Conservation (phyloP, 805 yeast species). For the Metschnikowia henanensis region DNA sequence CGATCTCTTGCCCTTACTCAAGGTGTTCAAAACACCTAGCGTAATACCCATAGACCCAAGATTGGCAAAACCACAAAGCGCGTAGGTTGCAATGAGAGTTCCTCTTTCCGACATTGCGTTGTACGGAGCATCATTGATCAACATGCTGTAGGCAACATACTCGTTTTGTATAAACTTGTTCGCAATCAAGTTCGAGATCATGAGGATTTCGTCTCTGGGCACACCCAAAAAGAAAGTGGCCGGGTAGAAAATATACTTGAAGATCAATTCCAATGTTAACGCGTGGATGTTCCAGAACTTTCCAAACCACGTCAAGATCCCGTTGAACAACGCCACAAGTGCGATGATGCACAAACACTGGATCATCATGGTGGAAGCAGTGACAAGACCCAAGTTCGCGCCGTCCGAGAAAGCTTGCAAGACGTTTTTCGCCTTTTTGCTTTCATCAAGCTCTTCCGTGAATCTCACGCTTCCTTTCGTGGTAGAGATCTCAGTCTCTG, state of each 20-base stretch:
- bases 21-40: slow-evolving; percentile 56
- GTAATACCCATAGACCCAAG: slow-evolving; percentile 62
- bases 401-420: slow-evolving; percentile 60
- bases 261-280: slow-evolving; percentile 54
- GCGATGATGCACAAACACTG: slow-evolving; percentile 64
- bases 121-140: slow-evolving; percentile 43
- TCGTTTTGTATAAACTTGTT: slow-evolving; percentile 62
- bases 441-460: slow-evolving; percentile 40
- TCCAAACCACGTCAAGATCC: slow-evolving; percentile 59
- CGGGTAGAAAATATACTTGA: slow-evolving; percentile 60
- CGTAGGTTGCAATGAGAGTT: slow-evolving; percentile 56
- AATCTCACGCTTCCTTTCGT: slow-evolving; percentile 50
- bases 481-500: slow-evolving; percentile 57
- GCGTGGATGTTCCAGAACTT: slow-evolving; percentile 57
- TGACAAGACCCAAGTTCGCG: slow-evolving; percentile 55
- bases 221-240: slow-evolving; percentile 56
- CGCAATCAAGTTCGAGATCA: slow-evolving; percentile 52
- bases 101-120: slow-evolving; percentile 50
- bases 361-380: slow-evolving; percentile 57
- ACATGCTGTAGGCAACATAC: slow-evolving; percentile 52
- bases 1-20: slow-evolving; percentile 50
- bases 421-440: slow-evolving; percentile 45
- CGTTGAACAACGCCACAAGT: slow-evolving; percentile 55
- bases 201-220: slow-evolving; percentile 44
- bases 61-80: slow-evolving; percentile 63